A percentile compares a stretch with the other conserved stretches of the same genome.
phyloP scores from a whole-genome alignment of 2,329 filamentous ascomycete species.

The Samsoniella hepiali region DNA sequence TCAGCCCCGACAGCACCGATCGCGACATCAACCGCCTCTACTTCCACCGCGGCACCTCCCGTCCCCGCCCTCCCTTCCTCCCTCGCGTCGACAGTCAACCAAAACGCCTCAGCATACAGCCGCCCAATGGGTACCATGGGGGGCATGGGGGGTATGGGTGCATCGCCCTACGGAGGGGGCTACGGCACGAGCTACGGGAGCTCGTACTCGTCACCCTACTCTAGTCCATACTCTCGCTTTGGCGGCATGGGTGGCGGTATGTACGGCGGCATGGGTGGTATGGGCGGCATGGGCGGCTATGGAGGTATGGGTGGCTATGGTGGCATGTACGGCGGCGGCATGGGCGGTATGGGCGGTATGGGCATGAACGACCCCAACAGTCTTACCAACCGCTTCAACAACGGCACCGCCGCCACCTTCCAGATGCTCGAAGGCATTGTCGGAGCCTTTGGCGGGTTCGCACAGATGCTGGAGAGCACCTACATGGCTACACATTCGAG shows the following conservation, averaged over 20 bases:
- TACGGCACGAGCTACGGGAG: slow-evolving; percentile 42
- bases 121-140: slow-evolving; percentile 42
- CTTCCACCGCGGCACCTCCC: slow-evolving; percentile 55
- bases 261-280: slow-evolving; percentile 32
- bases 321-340: slow-evolving; percentile 42
- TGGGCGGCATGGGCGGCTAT: slow-evolving; percentile 53
- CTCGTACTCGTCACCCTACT: slow-evolving; percentile 29
- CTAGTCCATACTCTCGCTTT: slow-evolving; percentile 35
- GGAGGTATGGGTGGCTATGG: slow-evolving; percentile 38
- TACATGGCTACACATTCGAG: slow-evolving; percentile 99
- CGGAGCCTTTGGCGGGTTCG: slow-evolving; percentile 92
- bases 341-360: slow-evolving; percentile 28
- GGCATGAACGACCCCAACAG: slow-evolving; percentile 78
- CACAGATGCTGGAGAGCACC: slow-evolving; percentile 98
- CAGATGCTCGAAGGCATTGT: slow-evolving; percentile 98
- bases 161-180: slow-evolving; percentile 21
- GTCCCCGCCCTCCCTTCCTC: slow-evolving; percentile 79
- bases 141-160: slow-evolving; percentile 41
- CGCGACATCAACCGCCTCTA: slow-evolving; percentile 32
- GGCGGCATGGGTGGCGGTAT: slow-evolving; percentile 44
- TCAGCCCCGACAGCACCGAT: slow-evolving; percentile 38
- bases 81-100: slow-evolving; percentile 76
- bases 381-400: slow-evolving; percentile 90
- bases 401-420: slow-evolving; percentile 94
- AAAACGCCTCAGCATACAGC: slow-evolving; percentile 82